Evolutionary conservation across 805 yeast species (phyloP), one percentile per base, ranked within the genome.

Genomic region (Suhomyces xylopsoci): DNA sequence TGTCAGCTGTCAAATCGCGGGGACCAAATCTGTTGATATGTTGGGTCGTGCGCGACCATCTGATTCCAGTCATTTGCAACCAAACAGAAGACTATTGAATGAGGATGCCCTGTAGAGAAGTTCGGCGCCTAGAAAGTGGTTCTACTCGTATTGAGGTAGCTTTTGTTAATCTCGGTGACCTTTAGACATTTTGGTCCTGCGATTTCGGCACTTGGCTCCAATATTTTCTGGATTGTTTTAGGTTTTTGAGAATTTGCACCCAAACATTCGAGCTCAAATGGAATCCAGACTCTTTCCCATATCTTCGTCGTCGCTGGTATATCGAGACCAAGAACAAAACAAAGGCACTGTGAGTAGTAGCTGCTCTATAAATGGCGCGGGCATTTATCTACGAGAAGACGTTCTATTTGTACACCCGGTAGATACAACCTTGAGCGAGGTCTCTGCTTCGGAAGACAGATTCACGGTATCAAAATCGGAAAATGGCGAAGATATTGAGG

Each of bases 341-440:
- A 19, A 17, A 36, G 14, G 7, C 24, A 2, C 42, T 2, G 22
- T 5, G 7, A 38, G 17, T 38, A 17, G 42, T 17, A 38, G 24
- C 36, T n/a, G 9, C 17, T n/a, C 19, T 5, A 17, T 24, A 5
- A 24, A 3, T 42, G 12, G 7, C 4, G 45, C 45, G 17, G 52
- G 34, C 14, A 7, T 62, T n/a, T 57, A 62, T 15, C 36, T 61
- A 7, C 34, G 63, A 34, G 64, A 62, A 30, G 64, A 62, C 51
- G 43, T 55, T 12, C 41, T 62, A 5, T 62, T 55, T 46, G 55
- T 49, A 10, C 47, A 64, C 5, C 73, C 69, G 48, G 17, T n/a
- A 8, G 42, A 17, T 17, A 9, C 19, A 12, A 10, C 42, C 19
- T 36, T 19, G 19, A 15, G 3, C 22, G 42, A 17, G 22, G 7